These are phyloP conservation scores for Penicillium sp. DNA, from an alignment of 2,329 filamentous ascomycete species.

Conservation along the genomic window DNA sequence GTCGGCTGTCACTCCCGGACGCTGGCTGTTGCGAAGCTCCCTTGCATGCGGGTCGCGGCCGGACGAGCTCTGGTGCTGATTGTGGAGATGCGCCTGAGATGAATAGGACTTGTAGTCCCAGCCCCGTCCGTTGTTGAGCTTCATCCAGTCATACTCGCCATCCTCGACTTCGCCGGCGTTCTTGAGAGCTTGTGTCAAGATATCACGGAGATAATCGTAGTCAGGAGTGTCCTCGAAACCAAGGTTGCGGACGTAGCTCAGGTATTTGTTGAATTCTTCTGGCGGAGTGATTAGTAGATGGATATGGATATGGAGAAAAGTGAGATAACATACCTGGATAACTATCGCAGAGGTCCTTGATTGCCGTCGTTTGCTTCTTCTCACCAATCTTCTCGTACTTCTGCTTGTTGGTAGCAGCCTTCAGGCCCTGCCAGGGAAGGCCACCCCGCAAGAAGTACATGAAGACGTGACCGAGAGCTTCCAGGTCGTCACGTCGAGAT, in stretches of 20 bases:
- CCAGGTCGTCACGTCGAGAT: slow-evolving; percentile 90
- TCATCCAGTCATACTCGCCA: slow-evolving; percentile 99
- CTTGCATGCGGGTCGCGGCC: slow-evolving; percentile 78
- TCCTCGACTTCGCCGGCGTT: slow-evolving; percentile 93
- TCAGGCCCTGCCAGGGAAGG: slow-evolving; percentile 66
- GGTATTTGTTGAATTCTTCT: slow-evolving; percentile 96
- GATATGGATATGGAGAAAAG: neutral
- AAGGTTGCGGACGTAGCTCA: slow-evolving; percentile 94
- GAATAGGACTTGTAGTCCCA: slow-evolving; percentile 78
- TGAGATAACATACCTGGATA: slow-evolving; percentile 65
- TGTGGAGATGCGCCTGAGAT: slow-evolving; percentile 71
- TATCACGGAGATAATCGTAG: slow-evolving; percentile 94
- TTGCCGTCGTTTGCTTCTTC: slow-evolving; percentile 97
- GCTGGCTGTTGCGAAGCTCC: slow-evolving; percentile 58
- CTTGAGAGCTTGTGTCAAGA: slow-evolving; percentile 95
- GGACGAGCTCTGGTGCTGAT: slow-evolving; percentile 77
- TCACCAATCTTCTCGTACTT: slow-evolving; percentile 99
- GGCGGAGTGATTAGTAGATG: slow-evolving; percentile 34
- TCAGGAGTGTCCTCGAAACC: slow-evolving; percentile 98
- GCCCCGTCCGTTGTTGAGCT: slow-evolving; percentile 87
- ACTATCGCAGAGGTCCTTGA: slow-evolving; percentile 94
- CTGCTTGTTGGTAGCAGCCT: slow-evolving; percentile 77
- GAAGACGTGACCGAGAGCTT: slow-evolving; percentile 72
- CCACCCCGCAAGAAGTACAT: slow-evolving; percentile 68
- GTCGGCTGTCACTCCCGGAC: slow-evolving; percentile 68